A percentile compares a stretch with the other conserved stretches of the same genome.
phyloP scores from a whole-genome alignment of 2,329 filamentous ascomycete species.

The Aspergillus caelatus region DNA sequence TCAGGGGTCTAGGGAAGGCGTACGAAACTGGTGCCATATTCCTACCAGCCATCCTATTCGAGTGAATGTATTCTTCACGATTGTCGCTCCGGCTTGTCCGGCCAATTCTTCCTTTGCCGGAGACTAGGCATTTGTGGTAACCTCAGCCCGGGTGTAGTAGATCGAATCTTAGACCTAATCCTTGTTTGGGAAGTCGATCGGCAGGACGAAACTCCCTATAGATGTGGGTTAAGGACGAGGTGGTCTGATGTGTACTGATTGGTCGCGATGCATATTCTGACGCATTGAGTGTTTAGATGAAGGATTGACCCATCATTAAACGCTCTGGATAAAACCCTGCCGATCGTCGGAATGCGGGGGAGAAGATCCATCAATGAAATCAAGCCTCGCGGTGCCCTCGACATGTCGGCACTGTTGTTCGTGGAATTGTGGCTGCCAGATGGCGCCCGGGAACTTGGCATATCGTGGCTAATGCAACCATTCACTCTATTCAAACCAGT shows the following conservation, averaged over 20 bases:
- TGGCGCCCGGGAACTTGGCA: background rate
- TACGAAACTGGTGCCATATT: background rate
- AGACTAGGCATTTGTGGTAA: background rate
- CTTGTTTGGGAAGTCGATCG: background rate
- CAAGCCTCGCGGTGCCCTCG: background rate
- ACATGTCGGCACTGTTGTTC: slow-evolving; percentile 3
- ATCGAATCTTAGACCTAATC: background rate
- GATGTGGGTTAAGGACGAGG: slow-evolving; percentile 11
- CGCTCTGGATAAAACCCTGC: slow-evolving; percentile 16
- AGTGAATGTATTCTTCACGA: background rate
- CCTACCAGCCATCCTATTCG: background rate
- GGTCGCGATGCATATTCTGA: slow-evolving; percentile 14
- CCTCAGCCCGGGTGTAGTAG: background rate
- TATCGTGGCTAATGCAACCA: background rate
- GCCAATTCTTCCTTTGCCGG: background rate
- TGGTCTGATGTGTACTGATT: slow-evolving; percentile 21
- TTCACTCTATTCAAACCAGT: background rate
- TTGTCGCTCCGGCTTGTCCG: background rate
- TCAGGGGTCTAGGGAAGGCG: background rate
- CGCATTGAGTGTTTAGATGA: slow-evolving; percentile 16
- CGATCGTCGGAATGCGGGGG: slow-evolving; percentile 24
- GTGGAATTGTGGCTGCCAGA: slow-evolving; percentile 3
- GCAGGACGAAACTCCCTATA: background rate
- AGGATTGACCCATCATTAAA: slow-evolving; percentile 18
- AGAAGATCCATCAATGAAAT: slow-evolving; percentile 24